Base-by-base conservation (phyloP, 108 stramenopile species). In the Cyclotella distinguenda region DNA sequence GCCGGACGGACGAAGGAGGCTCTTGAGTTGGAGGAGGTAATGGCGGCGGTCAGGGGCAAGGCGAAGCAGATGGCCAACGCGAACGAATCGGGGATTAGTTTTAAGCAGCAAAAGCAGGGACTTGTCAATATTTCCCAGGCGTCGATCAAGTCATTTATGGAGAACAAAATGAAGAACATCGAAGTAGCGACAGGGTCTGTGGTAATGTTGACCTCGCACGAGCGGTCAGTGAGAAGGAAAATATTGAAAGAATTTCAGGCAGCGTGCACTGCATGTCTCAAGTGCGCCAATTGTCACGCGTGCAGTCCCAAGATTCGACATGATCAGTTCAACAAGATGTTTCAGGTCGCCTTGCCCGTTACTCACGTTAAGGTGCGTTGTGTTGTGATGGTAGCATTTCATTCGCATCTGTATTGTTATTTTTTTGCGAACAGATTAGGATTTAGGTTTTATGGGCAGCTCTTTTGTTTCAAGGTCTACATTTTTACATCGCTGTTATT, bases 311-410 rank as follows among this genome's bases (percentile, higher is more conserved):
- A 75, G 64, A 77, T 98, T 39, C 84, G 98, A 6, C 97, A 97
- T 70, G 98, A 98, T 81, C 91, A 93, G 34, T 80, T 69, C 81
- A 91, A 95, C 74, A 99, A 99, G 67, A 73, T 99, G 30, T 99
- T 98, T 71, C 89, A 88, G 60, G 63, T 72, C 28, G 60, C 80
- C 0, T 39, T 96, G 21, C 40, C 80, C 2, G 71, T 61, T 5
- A 66, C 62, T 42, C 55, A 72, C 28, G 58, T 27, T 10, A 43
- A 59, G 58, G 58, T 59, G 26, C 42, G 27, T 56, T 4, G 9
- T n/a, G n/a, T n/a, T n/a, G n/a, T n/a, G n/a, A n/a, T n/a, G n/a
- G n/a, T n/a, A n/a, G n/a, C n/a, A n/a, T n/a, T n/a, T n/a, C n/a
- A n/a, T n/a, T n/a, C n/a, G n/a, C n/a, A n/a, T n/a, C n/a, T n/a